Evolutionary conservation across 1,139 yeast genomes (phyloP).

Genomic region (Spathaspora sp.): DNA sequence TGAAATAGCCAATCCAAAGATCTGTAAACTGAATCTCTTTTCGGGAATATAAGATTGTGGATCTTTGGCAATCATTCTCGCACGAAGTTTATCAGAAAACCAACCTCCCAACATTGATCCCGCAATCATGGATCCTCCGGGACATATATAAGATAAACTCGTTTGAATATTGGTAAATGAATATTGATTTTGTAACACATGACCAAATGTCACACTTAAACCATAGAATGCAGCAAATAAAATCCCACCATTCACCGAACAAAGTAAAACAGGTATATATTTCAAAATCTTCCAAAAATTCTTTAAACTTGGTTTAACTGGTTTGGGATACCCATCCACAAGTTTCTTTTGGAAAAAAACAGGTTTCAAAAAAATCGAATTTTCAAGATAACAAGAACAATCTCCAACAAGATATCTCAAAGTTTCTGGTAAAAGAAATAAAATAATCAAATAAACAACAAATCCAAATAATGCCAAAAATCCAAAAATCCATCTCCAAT

Average conservation of each 20-base stretch:
- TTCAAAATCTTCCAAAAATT: conserved; percentile 36
- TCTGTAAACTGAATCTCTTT: conserved; percentile 44
- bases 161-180: conserved; percentile 33
- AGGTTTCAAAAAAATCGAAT: conserved; percentile 28
- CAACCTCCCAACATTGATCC: conserved; percentile 56
- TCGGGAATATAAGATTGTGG: conserved; percentile 41
- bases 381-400: conserved; percentile 30
- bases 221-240: conserved; percentile 58
- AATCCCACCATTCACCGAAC: conserved; percentile 51
- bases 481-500: conserved; percentile 62
- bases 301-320: conserved; percentile 47
- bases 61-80: conserved; percentile 22
- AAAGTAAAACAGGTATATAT: conserved; percentile 46
- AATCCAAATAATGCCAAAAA: conserved; percentile 47
- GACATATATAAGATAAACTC: conserved; percentile 53
- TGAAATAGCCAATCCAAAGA: conserved; percentile 45
- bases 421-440: conserved; percentile 54
- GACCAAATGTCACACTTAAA: conserved; percentile 51
- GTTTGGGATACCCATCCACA: conserved; percentile 38
- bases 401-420: conserved; percentile 55
- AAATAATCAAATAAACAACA: conserved; percentile 35
- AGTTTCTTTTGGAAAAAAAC: conserved; percentile 27
- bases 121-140: conserved; percentile 48
- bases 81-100: conserved; percentile 42
- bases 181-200: conserved; percentile 38